These are phyloP conservation scores for Dipodascus geniculatus DNA, from an alignment of 805 yeast genomes.

Conservation along the genomic window DNA sequence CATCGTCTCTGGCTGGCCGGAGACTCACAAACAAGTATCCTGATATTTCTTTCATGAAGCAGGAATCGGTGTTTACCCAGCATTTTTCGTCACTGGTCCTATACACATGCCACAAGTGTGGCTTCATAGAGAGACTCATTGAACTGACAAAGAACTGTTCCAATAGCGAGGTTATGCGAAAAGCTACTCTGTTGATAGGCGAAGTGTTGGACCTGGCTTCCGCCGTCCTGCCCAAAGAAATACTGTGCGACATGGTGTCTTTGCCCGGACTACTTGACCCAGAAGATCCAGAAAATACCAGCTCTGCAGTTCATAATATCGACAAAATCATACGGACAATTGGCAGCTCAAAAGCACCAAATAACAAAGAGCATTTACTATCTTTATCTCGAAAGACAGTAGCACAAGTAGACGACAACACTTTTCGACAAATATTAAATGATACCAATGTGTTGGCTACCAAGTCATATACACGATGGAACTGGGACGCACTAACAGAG, in stretches of 20 bases:
- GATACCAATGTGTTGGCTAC: conserved; percentile 65
- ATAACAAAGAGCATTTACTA: conserved; percentile 1
- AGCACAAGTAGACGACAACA: conserved; percentile 45
- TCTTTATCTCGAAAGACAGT: conserved; percentile 24
- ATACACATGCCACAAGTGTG: conserved; percentile 41
- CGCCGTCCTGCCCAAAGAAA: conserved; percentile 40
- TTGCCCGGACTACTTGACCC: conserved; percentile 19
- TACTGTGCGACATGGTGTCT: conserved; percentile 20
- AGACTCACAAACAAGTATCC: conserved; percentile 20
- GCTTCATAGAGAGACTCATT: conserved; percentile 38
- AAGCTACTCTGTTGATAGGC: conserved; percentile 53
- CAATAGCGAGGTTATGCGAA: conserved; percentile 36
- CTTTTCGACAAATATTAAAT: conserved; percentile 51
- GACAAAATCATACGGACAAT: conserved; percentile 26
- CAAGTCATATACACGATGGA: conserved; percentile 76
- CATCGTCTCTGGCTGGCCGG: conserved; percentile 27
- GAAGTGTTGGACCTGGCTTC: conserved; percentile 47
- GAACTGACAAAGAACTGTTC: conserved; percentile 30
- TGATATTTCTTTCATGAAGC: conserved; percentile 18
- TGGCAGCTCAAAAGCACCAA: conserved; percentile 9
- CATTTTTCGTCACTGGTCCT: conserved; percentile 60
- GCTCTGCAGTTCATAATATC: conserved; percentile 34
- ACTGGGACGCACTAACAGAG: conserved; percentile 64
- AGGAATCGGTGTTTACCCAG: conserved; percentile 25
- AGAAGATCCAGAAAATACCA: conserved; percentile 20